Evolutionary conservation across 169 alveolate genomes (phyloP).

Genomic region (Blepharisma undulans): DNA sequence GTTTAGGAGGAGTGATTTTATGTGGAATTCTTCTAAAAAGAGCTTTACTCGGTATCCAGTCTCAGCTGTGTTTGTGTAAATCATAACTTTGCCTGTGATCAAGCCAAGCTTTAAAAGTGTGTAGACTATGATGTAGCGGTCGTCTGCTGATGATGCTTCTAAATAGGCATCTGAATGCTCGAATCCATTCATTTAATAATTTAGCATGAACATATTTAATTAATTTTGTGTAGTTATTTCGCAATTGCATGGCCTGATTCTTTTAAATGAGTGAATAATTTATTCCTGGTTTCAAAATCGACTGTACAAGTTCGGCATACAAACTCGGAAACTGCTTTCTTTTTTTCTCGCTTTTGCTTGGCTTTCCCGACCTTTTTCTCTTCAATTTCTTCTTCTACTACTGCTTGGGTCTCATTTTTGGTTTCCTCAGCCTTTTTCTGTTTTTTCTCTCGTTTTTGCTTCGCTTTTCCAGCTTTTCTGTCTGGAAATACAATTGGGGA

Average conservation of each 20-base stretch:
- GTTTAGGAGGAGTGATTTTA: background rate
- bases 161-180: slow-evolving; percentile 12
- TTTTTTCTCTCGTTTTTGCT: background rate
- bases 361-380: slow-evolving; percentile 40
- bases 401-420: background rate
- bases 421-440: background rate
- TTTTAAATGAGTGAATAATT: slow-evolving; percentile 55
- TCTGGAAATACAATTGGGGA: background rate
- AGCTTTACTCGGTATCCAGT: slow-evolving; percentile 20
- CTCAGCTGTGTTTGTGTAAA: slow-evolving; percentile 13
- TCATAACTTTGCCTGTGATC: slow-evolving; percentile 24
- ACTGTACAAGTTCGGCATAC: slow-evolving; percentile 49
- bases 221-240: background rate
- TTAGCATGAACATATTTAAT: background rate
- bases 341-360: slow-evolving; percentile 41
- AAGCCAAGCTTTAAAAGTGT: slow-evolving; percentile 19
- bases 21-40: slow-evolving; percentile 17
- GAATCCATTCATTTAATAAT: background rate
- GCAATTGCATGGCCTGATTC: slow-evolving; percentile 52
- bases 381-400: background rate
- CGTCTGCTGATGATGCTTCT: background rate
- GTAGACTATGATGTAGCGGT: slow-evolving; percentile 10
- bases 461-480: background rate
- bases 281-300: slow-evolving; percentile 43
- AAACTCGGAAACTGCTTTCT: background rate